A percentile compares a stretch with the other conserved stretches of the same genome.
phyloP scores from a whole-genome alignment of 2,329 filamentous ascomycete species.

The Trichoderma sp. region DNA sequence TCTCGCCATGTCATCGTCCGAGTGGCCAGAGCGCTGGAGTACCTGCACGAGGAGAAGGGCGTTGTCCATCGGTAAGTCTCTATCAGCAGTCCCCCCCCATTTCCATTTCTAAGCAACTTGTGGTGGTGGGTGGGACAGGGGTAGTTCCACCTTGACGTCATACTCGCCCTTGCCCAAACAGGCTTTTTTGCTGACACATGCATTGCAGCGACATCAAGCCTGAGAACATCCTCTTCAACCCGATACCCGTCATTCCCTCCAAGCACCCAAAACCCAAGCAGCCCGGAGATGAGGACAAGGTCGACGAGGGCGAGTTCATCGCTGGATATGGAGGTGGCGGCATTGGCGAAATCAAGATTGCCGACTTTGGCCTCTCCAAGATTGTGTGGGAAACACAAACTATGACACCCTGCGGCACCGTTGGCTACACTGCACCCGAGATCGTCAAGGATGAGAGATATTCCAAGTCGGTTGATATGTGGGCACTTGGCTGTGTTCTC shows the following conservation, averaged over 20 bases:
- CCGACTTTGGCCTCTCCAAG: constrained; percentile 96
- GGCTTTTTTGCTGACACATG: constrained; percentile 24
- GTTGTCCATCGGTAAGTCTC: constrained; percentile 88
- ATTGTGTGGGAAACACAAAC: constrained; percentile 98
- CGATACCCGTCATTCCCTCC: constrained; percentile 78
- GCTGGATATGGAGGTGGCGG: constrained; percentile 81
- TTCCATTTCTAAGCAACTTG: constrained; percentile 22
- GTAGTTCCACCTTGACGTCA: constrained; percentile 34
- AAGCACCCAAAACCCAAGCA: constrained; percentile 79
- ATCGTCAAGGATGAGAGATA: constrained; percentile 99
- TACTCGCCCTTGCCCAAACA: constrained; percentile 30
- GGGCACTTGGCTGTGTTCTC: constrained; percentile 93
- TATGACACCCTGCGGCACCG: constrained; percentile 98
- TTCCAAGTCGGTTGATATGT: constrained; percentile 99
- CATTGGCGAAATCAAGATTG: constrained; percentile 95
- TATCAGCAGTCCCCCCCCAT: neutral
- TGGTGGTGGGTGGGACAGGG: constrained; percentile 14
- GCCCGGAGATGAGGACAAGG: constrained; percentile 94
- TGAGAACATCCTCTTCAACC: constrained; percentile 93
- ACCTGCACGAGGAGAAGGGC: constrained; percentile 90
- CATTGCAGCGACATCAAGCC: constrained; percentile 87
- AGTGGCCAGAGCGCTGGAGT: constrained; percentile 91
- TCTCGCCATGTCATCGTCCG: constrained; percentile 93
- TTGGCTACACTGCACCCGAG: constrained; percentile 96
- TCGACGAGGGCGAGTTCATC: constrained; percentile 92